Conservation (phyloP, 352 stramenopile species). For the Phytopythium chamaehyphon region DNA sequence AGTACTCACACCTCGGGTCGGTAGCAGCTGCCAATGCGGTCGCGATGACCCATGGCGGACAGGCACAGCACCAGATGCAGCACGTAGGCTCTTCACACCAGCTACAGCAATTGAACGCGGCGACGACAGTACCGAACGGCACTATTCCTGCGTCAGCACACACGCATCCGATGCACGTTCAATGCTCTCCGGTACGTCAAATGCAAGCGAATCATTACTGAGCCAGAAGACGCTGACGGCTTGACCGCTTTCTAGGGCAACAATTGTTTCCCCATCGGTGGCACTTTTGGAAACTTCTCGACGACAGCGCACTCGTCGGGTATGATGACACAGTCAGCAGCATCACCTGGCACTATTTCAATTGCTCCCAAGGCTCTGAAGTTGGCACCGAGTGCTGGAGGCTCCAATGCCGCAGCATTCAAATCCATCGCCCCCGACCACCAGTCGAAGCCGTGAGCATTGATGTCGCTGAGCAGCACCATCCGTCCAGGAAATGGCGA, state of each 20-base stretch:
- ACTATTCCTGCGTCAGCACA: constrained; percentile 13
- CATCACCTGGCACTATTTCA: constrained; percentile 15
- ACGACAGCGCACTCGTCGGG: constrained; percentile 11
- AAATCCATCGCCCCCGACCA: constrained; percentile 21
- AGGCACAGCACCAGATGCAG: constrained; percentile 19
- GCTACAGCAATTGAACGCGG: constrained; percentile 19
- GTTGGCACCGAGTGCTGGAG: constrained; percentile 5
- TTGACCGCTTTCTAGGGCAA: constrained; percentile 13
- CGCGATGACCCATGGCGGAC: constrained; percentile 27
- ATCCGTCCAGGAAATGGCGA: too few relatives aligned
- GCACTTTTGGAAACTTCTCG: constrained; percentile 24
- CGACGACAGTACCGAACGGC: background rate
- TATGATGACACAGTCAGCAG: constrained; percentile 5
- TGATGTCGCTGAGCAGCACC: background rate
- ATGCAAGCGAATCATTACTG: background rate
- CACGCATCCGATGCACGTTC: constrained; percentile 29
- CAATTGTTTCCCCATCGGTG: constrained; percentile 48
- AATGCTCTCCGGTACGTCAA: constrained; percentile 28
- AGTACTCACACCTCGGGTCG: constrained; percentile 57
- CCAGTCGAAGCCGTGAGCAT: constrained; percentile 5
- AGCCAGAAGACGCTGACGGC: background rate
- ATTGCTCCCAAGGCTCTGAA: constrained; percentile 32
- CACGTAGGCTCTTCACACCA: constrained; percentile 8
- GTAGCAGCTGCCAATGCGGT: constrained; percentile 37
- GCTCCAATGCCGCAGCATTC: constrained; percentile 4